Evolutionary conservation across 2,329 filamentous ascomycete species (phyloP).

Genomic region (Colletotrichum sidae): DNA sequence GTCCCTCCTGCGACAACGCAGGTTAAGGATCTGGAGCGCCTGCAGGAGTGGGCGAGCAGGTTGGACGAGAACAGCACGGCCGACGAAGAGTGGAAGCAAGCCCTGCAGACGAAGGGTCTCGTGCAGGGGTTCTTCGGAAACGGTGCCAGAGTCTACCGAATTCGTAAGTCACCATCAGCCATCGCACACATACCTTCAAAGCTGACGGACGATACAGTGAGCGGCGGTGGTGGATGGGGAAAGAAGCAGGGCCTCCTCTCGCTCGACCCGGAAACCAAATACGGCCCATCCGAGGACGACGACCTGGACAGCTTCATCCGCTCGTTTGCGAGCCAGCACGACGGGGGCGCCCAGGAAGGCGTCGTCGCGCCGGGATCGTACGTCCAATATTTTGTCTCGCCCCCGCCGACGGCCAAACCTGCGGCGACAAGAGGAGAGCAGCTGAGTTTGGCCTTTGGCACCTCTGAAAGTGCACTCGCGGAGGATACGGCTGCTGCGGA

Average conservation of each 20-base stretch:
- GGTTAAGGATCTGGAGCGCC: background rate
- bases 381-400: slow-evolving; percentile 73
- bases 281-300: slow-evolving; percentile 61
- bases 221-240: slow-evolving; percentile 88
- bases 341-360: slow-evolving; percentile 56
- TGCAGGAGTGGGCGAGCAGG: slow-evolving; percentile 10
- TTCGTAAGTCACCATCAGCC: slow-evolving; percentile 51
- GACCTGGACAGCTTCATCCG: slow-evolving; percentile 65
- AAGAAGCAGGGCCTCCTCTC: slow-evolving; percentile 82
- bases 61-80: slow-evolving; percentile 8
- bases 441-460: slow-evolving; percentile 48
- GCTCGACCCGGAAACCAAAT: slow-evolving; percentile 75
- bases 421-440: slow-evolving; percentile 27
- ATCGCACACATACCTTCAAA: background rate
- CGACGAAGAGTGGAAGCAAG: slow-evolving; percentile 30
- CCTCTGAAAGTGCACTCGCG: slow-evolving; percentile 40
- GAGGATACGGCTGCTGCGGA: slow-evolving; percentile 1
- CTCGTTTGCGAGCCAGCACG: slow-evolving; percentile 40
- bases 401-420: slow-evolving; percentile 36
- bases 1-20: slow-evolving; percentile 56
- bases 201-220: slow-evolving; percentile 60
- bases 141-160: slow-evolving; percentile 55
- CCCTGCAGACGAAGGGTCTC: slow-evolving; percentile 26
- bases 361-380: slow-evolving; percentile 72
- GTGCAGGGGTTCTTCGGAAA: slow-evolving; percentile 15